Evolutionary conservation across 805 yeast species (phyloP), one percentile per base, ranked within the genome.

Genomic region (Gaillardinia entomophila): DNA sequence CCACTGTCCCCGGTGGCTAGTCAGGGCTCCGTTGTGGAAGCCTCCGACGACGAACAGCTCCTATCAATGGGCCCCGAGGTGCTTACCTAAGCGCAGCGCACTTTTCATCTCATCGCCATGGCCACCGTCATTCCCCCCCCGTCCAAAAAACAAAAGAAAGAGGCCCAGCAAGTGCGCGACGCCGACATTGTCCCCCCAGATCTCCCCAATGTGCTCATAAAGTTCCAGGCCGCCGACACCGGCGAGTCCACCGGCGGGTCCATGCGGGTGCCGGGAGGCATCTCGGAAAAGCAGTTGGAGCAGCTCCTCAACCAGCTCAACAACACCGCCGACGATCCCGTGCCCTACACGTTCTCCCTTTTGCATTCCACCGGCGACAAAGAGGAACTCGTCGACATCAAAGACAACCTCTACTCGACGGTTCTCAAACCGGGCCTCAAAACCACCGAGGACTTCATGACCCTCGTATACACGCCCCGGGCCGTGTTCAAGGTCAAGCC

Each of bases 51-150:
- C 32, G 24, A 29, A 3, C 32, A 4, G 18, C 11, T 12, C 11
- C 13, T 19, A 3, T 23, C 12, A 26, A 16, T 8, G 12, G 16
- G 11, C 27, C 28, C 25, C 13, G 19, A 15, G 12, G 14, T 4
- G 17, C 25, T 16, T 15, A 16, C n/a, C 17, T 23, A 18, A 32
- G 18, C 27, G 19, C 23, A 16, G 11, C 11, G 19, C 13, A 25
- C 15, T 14, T 31, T 26, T 30, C 23, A 24, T 28, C 28, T n/a
- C 22, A 13, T 12, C 18, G 5, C 18, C 16, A 89, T 90, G 97
- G 92, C 97, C 32, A 92, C 97, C 1, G 68, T 86, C 27, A 58
- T 92, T 29, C 98, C 98, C 16, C 97, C 97, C 26, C 95, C 85
- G 14, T 82, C 95, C 1, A 90, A 92, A 57, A 85, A 79, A 52